These are phyloP conservation scores for Candida germanica DNA, from an alignment of 805 yeast genomes.

Conservation along the genomic window DNA sequence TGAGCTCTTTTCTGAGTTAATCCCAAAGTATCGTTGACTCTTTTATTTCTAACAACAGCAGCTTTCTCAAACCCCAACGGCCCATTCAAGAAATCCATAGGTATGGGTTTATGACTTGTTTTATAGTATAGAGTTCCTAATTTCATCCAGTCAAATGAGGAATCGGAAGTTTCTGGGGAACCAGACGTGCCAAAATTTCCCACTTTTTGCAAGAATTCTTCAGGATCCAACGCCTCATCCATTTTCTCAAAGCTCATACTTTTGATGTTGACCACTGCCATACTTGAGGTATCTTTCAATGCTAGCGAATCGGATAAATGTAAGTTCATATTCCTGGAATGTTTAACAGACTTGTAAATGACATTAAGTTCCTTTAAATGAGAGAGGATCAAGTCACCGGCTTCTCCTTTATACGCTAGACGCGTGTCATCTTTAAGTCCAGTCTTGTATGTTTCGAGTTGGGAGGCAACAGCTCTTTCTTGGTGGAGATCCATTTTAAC, in stretches of 20 bases:
- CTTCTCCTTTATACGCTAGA: conserved; percentile 13
- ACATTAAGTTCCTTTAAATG: conserved; percentile 13
- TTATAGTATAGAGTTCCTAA: conserved; percentile 52
- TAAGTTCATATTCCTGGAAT: conserved; percentile 2
- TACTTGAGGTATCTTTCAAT: conserved; percentile 54
- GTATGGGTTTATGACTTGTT: conserved; percentile 45
- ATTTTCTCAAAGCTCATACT: conserved; percentile 58
- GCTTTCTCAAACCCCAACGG: conserved; percentile 64
- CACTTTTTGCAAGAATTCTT: conserved; percentile 42
- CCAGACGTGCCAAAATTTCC: conserved; percentile 22
- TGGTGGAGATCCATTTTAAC: too few species aligned
- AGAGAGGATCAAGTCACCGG: conserved; percentile 5
- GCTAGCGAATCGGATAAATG: conserved; percentile 59
- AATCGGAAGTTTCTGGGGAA: conserved; percentile 15
- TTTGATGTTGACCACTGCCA: conserved; percentile 62
- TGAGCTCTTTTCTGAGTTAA: conserved; percentile 50
- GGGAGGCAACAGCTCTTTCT: background rate
- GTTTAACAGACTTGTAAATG: conserved; percentile 3
- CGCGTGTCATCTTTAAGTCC: conserved; percentile 8
- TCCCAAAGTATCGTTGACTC: conserved; percentile 42
- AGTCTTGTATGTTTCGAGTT: conserved; percentile 2
- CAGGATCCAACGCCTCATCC: conserved; percentile 47
- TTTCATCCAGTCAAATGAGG: conserved; percentile 55
- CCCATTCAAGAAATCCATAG: conserved; percentile 65
- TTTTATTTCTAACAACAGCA: conserved; percentile 27